Evolutionary conservation across 1,284 basidiomycete species (phyloP).

Genomic region (Moesziomyces aphidis): DNA sequence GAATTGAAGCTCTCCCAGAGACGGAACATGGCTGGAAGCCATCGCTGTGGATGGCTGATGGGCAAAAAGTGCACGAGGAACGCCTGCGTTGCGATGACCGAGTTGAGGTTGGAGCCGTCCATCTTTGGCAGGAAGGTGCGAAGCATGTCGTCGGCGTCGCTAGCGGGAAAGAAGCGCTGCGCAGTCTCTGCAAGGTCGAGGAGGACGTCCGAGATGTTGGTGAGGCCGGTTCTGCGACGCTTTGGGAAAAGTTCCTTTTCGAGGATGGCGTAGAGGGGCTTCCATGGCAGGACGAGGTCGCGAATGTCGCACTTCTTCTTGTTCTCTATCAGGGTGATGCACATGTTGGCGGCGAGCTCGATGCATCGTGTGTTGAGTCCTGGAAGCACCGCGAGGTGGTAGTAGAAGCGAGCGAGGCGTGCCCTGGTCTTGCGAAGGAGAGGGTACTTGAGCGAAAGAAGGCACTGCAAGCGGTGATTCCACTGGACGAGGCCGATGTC

Average conservation of each 20-base stretch:
- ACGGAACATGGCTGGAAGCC: conserved; percentile 72
- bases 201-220: conserved; percentile 78
- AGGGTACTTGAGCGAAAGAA: conserved; percentile 67
- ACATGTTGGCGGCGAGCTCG: conserved; percentile 79
- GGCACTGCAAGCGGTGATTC: conserved; percentile 66
- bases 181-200: conserved; percentile 85
- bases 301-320: conserved; percentile 81
- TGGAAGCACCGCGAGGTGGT: conserved; percentile 80
- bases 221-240: conserved; percentile 71
- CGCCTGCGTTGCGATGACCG: conserved; percentile 63
- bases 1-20: conserved; percentile 89
- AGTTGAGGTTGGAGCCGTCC: conserved; percentile 79
- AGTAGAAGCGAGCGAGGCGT: conserved; percentile 83
- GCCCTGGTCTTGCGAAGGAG: conserved; percentile 75
- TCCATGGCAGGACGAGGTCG: conserved; percentile 89
- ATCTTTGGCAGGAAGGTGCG: conserved; percentile 79
- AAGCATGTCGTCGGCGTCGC: conserved; percentile 90
- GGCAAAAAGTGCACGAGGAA: conserved; percentile 67
- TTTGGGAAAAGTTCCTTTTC: conserved; percentile 85
- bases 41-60: conserved; percentile 59
- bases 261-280: conserved; percentile 83
- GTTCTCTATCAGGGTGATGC: conserved; percentile 80
- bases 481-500: conserved; percentile 72
- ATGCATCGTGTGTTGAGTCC: conserved; percentile 79
- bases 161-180: conserved; percentile 89